Evolutionary conservation across 768 basidiomycete species (phyloP), one percentile per base, ranked within the genome.

Genomic region (Russula abietina): DNA sequence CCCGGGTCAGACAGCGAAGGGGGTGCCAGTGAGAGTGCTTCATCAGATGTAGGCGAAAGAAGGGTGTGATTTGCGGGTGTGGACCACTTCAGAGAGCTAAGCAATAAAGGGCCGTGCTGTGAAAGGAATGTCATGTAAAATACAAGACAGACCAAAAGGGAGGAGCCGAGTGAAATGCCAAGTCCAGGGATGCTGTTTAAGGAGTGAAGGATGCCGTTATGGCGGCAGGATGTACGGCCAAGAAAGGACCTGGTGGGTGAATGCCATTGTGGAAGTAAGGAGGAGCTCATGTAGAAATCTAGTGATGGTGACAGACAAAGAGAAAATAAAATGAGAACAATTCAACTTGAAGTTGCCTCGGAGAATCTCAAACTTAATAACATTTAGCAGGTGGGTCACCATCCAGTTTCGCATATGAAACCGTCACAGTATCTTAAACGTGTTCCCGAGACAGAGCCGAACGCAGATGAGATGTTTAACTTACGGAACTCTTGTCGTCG

Each of bases 111-210:
- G 36, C 17, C 33, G 22, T 26, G 55, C 5, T 38, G 48, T 28
- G 60, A 41, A 10, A 57, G 50, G 49, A 66, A 14, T 1, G 61
- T 39, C 19, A 52, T 22, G 24, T 66, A 59, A 4, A 57, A 36
- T 2, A 67, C 11, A 2, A 67, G 38, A 30, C 55, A 12, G 4
- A 48, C 19, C 19, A 62, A 41, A 14, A 59, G 17, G 22, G 52
- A 41, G 59, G 38, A 58, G 28, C 39, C 22, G 22, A 60, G 58
- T 28, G 51, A 57, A 16, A 63, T 19, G 36, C 52, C 45, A 19
- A 33, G n/a, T 32, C 41, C 45, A 7, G 49, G 32, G 22, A 32
- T 4, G 32, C 41, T 43, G 14, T 46, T 52, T 1, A 39, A 28
- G 7, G 11, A 26, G 43, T 38, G 45, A 56, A 45, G 10, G n/a